A percentile compares a stretch with the other conserved stretches of the same genome.
These are phyloP conservation scores for Chalaropsis thielavioides DNA, from an alignment of 2,329 filamentous ascomycete genomes.

Conservation along the genomic window DNA sequence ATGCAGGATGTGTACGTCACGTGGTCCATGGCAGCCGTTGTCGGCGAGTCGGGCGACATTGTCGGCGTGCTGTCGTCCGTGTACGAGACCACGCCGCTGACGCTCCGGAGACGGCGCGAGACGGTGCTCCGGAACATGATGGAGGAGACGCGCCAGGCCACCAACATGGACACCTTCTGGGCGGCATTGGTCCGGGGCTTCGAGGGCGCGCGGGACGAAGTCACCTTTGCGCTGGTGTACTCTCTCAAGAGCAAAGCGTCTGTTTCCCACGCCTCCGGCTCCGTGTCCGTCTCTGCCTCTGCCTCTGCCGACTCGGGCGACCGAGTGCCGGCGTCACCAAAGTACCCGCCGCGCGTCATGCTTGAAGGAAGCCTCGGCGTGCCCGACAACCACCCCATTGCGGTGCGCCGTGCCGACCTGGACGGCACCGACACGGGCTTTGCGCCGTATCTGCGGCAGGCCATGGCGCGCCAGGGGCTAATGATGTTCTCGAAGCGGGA, in stretches of 20 bases:
- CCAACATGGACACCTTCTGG: constrained; percentile 63
- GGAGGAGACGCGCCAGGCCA: constrained; percentile 57
- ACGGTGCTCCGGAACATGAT: constrained; percentile 63
- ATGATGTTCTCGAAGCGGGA: constrained; percentile 53
- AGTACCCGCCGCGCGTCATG: constrained; percentile 47
- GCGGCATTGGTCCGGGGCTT: constrained; percentile 51
- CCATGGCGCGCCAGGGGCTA: constrained; percentile 51
- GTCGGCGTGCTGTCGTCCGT: constrained; percentile 66
- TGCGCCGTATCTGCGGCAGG: constrained; percentile 59
- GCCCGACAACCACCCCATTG: constrained; percentile 45
- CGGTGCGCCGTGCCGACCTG: constrained; percentile 50
- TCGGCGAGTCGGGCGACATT: constrained; percentile 59
- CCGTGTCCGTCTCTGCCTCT: no score
- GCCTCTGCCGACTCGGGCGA: neutral
- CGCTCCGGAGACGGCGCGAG: constrained; percentile 68
- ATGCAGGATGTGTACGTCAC: constrained; percentile 72
- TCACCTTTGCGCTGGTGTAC: constrained; percentile 65
- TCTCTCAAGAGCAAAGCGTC: constrained; percentile 56
- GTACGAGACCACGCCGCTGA: constrained; percentile 67
- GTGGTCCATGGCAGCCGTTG: constrained; percentile 66
- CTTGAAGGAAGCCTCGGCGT: constrained; percentile 61
- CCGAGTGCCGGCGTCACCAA: constrained; percentile 8
- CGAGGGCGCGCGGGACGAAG: constrained; percentile 59
- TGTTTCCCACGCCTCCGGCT: constrained; percentile 29
- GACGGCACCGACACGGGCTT: constrained; percentile 57